Conservation (phyloP, 2,329 filamentous ascomycete species). For the Aspergillus costaricaensis region DNA sequence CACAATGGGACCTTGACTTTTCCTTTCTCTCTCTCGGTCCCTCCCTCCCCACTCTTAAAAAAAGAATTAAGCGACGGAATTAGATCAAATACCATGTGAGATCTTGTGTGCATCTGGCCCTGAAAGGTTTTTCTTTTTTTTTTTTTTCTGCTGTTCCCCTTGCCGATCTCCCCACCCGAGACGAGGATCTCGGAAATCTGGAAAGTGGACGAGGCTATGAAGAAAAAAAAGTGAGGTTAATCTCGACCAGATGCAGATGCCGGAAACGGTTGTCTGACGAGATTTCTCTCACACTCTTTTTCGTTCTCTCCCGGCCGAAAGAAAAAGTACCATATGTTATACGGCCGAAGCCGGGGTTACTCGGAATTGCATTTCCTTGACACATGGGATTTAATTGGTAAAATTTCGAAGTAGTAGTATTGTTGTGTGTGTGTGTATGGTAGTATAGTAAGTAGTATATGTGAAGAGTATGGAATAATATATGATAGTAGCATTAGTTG, state of each 20-base stretch:
- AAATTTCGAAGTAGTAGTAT: too few species aligned
- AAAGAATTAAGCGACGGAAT: background rate
- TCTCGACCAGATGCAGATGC: too few species aligned
- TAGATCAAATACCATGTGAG: background rate
- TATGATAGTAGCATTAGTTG: too few species aligned
- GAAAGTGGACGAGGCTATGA: background rate
- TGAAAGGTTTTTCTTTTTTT: background rate
- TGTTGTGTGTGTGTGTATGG: too few species aligned
- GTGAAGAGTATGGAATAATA: background rate
- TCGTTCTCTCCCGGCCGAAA: too few species aligned
- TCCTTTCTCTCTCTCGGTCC: too few species aligned
- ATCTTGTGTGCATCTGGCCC: conserved; percentile 12
- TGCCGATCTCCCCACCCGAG: conserved; percentile 16
- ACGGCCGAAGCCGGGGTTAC: background rate
- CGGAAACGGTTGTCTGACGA: too few species aligned
- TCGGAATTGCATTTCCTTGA: background rate
- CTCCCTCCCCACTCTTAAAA: background rate
- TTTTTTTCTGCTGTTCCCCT: background rate
- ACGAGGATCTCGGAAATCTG: background rate
- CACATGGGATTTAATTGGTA: background rate
- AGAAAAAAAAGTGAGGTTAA: too few species aligned
- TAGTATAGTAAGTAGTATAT: too few species aligned
- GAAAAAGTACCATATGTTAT: background rate
- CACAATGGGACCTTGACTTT: background rate
- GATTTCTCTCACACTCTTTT: too few species aligned